Conservation (phyloP, 352 stramenopile genomes). For the Thalassiosira gravida region DNA sequence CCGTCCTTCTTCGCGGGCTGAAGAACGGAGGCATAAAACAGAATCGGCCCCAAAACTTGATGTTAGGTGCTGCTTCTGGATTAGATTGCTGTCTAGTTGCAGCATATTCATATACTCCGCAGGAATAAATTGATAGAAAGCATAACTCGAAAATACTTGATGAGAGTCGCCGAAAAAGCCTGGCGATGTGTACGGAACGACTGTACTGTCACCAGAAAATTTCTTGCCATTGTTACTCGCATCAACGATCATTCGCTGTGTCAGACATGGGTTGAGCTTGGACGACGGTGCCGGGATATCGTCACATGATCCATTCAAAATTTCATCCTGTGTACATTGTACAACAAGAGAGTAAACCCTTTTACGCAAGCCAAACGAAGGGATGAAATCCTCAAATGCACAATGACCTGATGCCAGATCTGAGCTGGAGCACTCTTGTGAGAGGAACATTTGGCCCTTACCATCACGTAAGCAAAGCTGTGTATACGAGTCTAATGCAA, state of each 20-base stretch:
- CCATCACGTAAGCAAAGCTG: constrained; percentile 54
- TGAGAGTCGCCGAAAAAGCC: constrained; percentile 11
- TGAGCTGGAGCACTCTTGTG: constrained; percentile 44
- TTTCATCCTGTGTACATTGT: constrained; percentile 67
- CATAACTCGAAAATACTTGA: constrained; percentile 36
- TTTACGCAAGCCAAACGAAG: constrained; percentile 38
- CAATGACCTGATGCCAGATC: constrained; percentile 38
- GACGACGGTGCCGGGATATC: constrained; percentile 41
- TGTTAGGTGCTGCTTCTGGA: constrained; percentile 52
- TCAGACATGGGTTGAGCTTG: constrained; percentile 85
- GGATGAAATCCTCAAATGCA: constrained; percentile 33
- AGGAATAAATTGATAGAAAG: constrained; percentile 48
- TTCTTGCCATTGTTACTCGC: constrained; percentile 75
- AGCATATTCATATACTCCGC: constrained; percentile 30
- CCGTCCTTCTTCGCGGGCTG: constrained; percentile 86
- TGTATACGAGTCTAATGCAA: background rate
- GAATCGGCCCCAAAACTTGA: constrained; percentile 66
- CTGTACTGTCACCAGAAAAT: constrained; percentile 76
- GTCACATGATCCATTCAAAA: constrained; percentile 41
- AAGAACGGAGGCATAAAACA: constrained; percentile 53
- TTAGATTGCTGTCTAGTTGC: constrained; percentile 32
- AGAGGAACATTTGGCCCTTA: constrained; percentile 43
- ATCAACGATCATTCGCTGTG: constrained; percentile 73
- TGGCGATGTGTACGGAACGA: constrained; percentile 61
- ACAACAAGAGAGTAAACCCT: constrained; percentile 67